Base-by-base conservation (phyloP, 345 rosid species). In the Rhizophora mangle region DNA sequence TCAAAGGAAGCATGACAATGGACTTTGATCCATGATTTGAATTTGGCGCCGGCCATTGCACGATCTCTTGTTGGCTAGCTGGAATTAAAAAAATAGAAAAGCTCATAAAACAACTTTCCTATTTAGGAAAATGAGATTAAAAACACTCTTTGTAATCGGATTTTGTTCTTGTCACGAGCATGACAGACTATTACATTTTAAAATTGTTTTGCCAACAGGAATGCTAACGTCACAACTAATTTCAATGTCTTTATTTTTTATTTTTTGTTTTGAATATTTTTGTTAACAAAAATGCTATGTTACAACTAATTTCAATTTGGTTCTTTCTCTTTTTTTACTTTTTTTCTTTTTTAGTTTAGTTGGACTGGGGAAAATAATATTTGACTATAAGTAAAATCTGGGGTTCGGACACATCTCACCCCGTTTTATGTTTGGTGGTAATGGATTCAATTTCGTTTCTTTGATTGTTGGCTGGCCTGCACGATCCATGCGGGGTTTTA, bases 31-130 rank as follows among this genome's bases (percentile, higher is more conserved):
- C 18, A 64, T 49, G 34, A 7, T 62, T 52, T 31, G 34, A 5
- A 9, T 43, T 46, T 67, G 36, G 51, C 68, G 53, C 80, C 80
- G 75, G 69, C 80, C 80, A 72, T 62, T 72, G 76, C 80, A 76
- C 76, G 80, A 75, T 76, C 57, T 72, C 31, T 27, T 55, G 67
- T 31, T 49, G 55, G 63, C 32, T 61, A 29, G n/a, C 49, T 39
- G 19, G 18, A 54, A 63, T 68, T 16, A 67, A 52, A 37, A 72
- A 11, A 15, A 6, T 6, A 34, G 15, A 32, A 32, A 6, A 60
- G 8, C 46, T 1, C 10, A 32, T 36, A 46, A 63, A 39, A 43
- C 18, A 11, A 3, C 18, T 43, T 13, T 3, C 18, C 49, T 13
- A 3, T 15, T 13, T 43, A 11, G 18, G 49, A 5, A 15, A 15